These are phyloP conservation scores for Iberis amara DNA, from an alignment of 441 rosid genomes.

Conservation along the genomic window DNA sequence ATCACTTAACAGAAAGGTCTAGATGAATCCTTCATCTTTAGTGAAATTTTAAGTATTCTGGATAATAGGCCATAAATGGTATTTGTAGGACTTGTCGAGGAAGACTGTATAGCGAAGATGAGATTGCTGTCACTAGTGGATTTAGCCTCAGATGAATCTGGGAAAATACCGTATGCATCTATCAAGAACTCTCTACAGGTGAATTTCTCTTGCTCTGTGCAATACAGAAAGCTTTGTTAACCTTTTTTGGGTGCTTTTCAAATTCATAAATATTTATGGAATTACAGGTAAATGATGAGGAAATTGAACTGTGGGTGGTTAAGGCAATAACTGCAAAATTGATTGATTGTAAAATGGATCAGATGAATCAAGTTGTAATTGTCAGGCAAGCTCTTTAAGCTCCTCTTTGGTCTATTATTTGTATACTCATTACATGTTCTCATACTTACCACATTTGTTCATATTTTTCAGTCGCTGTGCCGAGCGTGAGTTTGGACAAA, in stretches of 20 bases:
- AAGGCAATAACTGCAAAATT: conserved; percentile 81
- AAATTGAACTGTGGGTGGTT: conserved; percentile 87
- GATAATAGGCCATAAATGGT: not conserved
- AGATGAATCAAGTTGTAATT: conserved; percentile 79
- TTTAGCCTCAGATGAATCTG: conserved; percentile 69
- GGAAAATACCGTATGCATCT: conserved; percentile 61
- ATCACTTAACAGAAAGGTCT: not conserved
- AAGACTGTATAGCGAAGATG: conserved; percentile 90
- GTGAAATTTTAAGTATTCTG: no score
- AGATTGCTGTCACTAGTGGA: conserved; percentile 84
- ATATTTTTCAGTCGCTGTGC: conserved; percentile 50
- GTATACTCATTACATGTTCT: not conserved
- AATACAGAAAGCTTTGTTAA: conserved; percentile 15
- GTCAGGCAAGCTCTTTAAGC: conserved; percentile 46
- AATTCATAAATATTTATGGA: no score
- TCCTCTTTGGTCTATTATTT: not conserved
- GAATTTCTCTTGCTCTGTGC: no score
- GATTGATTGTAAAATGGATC: conserved; percentile 87
- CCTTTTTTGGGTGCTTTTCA: conserved; percentile 13
- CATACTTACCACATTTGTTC: not conserved
- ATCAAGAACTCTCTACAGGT: conserved; percentile 78
- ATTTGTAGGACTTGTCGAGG: conserved; percentile 75
- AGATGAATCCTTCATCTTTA: not conserved
- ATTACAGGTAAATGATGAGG: conserved; percentile 58
- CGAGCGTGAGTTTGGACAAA: conserved; percentile 69